phyloP scores from a whole-genome alignment of 106 monocot genomes.

The Alisma plantagoaquatica region DNA sequence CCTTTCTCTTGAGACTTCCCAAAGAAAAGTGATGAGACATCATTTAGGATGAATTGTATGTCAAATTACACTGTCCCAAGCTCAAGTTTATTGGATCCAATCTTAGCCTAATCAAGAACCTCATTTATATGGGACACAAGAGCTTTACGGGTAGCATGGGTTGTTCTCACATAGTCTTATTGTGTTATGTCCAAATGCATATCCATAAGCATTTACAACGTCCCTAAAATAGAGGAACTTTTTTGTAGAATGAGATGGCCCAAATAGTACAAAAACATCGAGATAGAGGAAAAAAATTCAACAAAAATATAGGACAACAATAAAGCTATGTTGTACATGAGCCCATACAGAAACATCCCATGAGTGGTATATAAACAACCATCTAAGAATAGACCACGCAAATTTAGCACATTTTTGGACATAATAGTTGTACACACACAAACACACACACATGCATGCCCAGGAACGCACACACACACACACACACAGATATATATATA shows the following conservation, averaged over 20 bases:
- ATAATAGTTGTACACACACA: too few relatives aligned
- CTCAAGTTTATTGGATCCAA: constrained; percentile 97
- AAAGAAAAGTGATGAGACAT: constrained; percentile 81
- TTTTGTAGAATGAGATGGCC: neutral
- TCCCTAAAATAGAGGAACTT: constrained; percentile 38
- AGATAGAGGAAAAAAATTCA: neutral
- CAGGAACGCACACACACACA: too few relatives aligned
- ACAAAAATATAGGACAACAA: constrained; percentile 5
- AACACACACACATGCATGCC: too few relatives aligned
- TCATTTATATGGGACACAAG: constrained; percentile 94
- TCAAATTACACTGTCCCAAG: constrained; percentile 91
- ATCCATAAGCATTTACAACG: constrained; percentile 99
- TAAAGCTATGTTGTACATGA: too few relatives aligned
- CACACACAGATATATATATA: too few relatives aligned
- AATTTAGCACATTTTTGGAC: too few relatives aligned
- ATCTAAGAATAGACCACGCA: too few relatives aligned
- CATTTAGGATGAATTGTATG: constrained; percentile 69
- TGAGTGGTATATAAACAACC: too few relatives aligned
- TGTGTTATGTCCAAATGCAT: constrained; percentile 88
- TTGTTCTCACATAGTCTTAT: constrained; percentile 95
- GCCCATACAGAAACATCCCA: too few relatives aligned
- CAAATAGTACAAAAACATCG: neutral
- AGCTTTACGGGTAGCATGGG: constrained; percentile 95
- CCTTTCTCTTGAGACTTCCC: constrained; percentile 96
- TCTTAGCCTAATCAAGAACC: constrained; percentile 96